Evolutionary conservation across 164 flowering plant species (phyloP).

Genomic region (Macadamia integrifolia): DNA sequence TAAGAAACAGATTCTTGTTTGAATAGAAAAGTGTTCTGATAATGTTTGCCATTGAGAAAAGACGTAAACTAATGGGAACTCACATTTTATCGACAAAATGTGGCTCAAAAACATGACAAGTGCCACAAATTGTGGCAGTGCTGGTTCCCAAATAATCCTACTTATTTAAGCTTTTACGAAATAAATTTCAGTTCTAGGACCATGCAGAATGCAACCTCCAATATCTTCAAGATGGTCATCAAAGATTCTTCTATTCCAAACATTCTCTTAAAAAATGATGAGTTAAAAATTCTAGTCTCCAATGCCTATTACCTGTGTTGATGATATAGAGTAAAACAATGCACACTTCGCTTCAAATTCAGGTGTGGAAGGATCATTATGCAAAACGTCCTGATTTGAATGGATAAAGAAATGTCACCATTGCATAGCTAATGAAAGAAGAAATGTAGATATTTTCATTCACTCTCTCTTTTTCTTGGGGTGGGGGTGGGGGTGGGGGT

Average conservation of each 20-base stretch:
- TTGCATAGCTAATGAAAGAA: background rate
- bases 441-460: background rate
- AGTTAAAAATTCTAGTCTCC: background rate
- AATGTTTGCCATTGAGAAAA: background rate
- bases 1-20: background rate
- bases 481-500: background rate
- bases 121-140: too few species aligned
- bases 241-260: too few species aligned
- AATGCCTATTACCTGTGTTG: slow-evolving; percentile 63
- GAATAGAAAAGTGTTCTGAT: too few species aligned
- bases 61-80: background rate
- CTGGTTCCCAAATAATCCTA: too few species aligned
- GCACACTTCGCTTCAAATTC: slow-evolving; percentile 87
- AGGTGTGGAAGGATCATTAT: slow-evolving; percentile 81
- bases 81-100: too few species aligned
- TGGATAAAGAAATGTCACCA: slow-evolving; percentile 2
- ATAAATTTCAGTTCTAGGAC: too few species aligned
- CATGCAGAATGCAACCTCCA: too few species aligned
- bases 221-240: too few species aligned
- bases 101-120: too few species aligned
- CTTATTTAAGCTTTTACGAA: too few species aligned
- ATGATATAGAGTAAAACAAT: slow-evolving; percentile 88
- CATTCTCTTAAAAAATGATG: too few species aligned
- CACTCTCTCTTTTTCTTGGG: background rate
- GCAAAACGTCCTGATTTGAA: slow-evolving; percentile 70